Percentiles rank a stretch among this genome's conserved stretches.
Conservation (phyloP, 805 yeast species). For the Schwanniomyces pseudopolymorphus region DNA sequence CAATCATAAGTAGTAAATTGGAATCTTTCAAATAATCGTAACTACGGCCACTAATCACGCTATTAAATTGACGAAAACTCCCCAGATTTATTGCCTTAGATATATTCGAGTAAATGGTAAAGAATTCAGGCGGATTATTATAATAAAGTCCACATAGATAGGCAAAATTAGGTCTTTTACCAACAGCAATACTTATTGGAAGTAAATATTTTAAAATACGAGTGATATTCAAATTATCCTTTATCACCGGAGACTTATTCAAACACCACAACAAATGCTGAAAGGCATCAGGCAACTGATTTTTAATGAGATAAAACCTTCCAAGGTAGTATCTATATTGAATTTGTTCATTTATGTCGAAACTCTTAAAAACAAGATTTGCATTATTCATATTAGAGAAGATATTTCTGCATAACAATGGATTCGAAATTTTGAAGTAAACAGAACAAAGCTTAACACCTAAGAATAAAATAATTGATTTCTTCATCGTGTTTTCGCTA, state of each 20-base stretch:
- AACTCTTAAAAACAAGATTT: slow-evolving; percentile 40
- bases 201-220: slow-evolving; percentile 48
- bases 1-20: slow-evolving; percentile 42
- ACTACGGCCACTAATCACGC: slow-evolving; percentile 20
- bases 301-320: slow-evolving; percentile 53
- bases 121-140: slow-evolving; percentile 12
- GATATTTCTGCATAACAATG: slow-evolving; percentile 59
- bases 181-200: slow-evolving; percentile 55
- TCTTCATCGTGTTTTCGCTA: slow-evolving; percentile 42
- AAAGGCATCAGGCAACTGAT: slow-evolving; percentile 46
- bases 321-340: slow-evolving; percentile 56
- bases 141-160: slow-evolving; percentile 11
- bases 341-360: slow-evolving; percentile 43
- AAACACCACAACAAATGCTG: slow-evolving; percentile 59
- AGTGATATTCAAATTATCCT: slow-evolving; percentile 34
- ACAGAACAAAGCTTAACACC: slow-evolving; percentile 56
- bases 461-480: slow-evolving; percentile 49
- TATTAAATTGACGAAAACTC: slow-evolving; percentile 34
- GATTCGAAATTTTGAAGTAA: slow-evolving; percentile 55
- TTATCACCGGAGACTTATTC: slow-evolving; percentile 28
- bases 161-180: slow-evolving; percentile 46
- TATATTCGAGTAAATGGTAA: slow-evolving; percentile 37
- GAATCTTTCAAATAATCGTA: slow-evolving; percentile 36
- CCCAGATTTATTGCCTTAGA: slow-evolving; percentile 42
- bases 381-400: slow-evolving; percentile 60